Base-by-base conservation (phyloP, 1,139 yeast genomes). In the Saccharomycopsis hybrid region DNA sequence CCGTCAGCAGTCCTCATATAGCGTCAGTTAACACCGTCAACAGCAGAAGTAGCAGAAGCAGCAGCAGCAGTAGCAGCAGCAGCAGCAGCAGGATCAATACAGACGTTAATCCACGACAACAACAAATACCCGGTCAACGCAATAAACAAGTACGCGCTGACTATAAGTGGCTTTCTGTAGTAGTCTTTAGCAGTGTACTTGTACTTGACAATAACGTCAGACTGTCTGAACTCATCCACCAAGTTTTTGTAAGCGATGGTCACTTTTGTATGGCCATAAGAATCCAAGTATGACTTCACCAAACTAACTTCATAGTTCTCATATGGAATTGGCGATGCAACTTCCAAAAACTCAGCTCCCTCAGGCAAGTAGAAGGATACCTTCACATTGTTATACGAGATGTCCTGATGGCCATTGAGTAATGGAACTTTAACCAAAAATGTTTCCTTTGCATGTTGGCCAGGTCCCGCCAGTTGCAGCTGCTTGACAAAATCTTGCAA, bases 361-460 rank as follows among this genome's bases (percentile, higher is more conserved):
- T 92, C 97, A 18, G 99, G 99, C 57, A 92, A 76, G 61, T 81
- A 83, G 58, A 92, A 70, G 42, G 76, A 74, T 47, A 87, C 65
- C 45, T 71, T 69, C n/a, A 83, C 83, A 44, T 76, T 67, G 51
- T 80, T 84, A 65, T 89, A 90, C 44, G 80, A 71, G 30, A 78
- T 71, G 60, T 86, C 92, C 31, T 65, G 65, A 39, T 92, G 82
- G 13, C 95, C 86, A 62, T 82, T 83, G 44, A 92, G 62, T 35
- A 89, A 62, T 24, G 97, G 96, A 29, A 89, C 77, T 49, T 73
- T 74, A 41, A 85, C 68, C 37, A 85, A 64, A 62, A 79, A 87
- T 45, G 75, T 73, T 55, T 81, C 83, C n/a, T 65, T 63, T 8
- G 66, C 65, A 13, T 62, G 65, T 27, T 65, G 58, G 11, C 70